Percentiles rank a stretch among this genome's conserved stretches.
Conservation (phyloP, 352 stramenopile species). For the Phytophthora pisi region DNA sequence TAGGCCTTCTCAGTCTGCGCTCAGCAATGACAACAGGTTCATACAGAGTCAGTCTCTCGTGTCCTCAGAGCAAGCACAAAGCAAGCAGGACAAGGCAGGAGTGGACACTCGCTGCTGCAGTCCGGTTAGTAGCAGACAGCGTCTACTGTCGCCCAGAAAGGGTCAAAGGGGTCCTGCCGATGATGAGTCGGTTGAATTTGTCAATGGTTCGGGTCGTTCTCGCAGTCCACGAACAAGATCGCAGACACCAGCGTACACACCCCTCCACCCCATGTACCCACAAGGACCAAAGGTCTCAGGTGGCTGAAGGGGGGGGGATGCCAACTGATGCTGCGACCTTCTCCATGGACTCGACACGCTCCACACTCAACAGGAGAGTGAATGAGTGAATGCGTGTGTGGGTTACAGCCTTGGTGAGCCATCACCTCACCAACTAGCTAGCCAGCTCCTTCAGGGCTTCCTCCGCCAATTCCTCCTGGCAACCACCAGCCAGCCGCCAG, state of each 20-base stretch:
- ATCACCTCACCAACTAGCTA: constrained; percentile 54
- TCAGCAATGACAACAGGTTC: constrained; percentile 8
- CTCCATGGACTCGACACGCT: constrained; percentile 5
- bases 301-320: background rate
- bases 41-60: no score
- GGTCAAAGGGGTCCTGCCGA: constrained; percentile 35
- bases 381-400: constrained; percentile 26
- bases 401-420: constrained; percentile 85
- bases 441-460: constrained; percentile 40
- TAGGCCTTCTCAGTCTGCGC: constrained; percentile 98
- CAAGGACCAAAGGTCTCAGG: background rate
- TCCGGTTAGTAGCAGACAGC: constrained; percentile 26
- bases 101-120: constrained; percentile 3
- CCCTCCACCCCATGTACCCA: background rate
- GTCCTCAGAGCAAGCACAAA: no score
- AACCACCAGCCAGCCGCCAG: constrained; percentile 20
- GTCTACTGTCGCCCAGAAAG: constrained; percentile 12
- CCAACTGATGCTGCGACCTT: background rate
- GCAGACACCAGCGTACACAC: background rate
- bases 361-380: background rate
- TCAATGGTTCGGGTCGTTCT: constrained; percentile 28
- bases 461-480: background rate
- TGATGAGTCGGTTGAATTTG: constrained; percentile 51
- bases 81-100: constrained; percentile 1
- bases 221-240: constrained; percentile 16